Percentiles rank a stretch among this genome's conserved stretches.
These are phyloP conservation scores for Diaporthe humulicola DNA, from an alignment of 2,329 filamentous ascomycete species.

Conservation along the genomic window DNA sequence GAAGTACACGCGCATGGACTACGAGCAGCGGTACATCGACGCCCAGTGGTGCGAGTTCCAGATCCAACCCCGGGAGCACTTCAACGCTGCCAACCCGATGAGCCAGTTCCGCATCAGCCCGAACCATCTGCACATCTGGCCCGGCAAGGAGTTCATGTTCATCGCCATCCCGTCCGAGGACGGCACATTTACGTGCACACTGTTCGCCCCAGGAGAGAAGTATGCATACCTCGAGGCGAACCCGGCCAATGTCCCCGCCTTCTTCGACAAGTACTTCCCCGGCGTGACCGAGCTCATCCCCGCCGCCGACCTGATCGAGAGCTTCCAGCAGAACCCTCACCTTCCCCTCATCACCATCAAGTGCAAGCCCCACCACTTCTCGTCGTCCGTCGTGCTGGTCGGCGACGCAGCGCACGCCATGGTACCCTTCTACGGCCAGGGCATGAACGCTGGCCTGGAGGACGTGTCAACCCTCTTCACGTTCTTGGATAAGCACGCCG, in stretches of 20 bases:
- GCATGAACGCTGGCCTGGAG: constrained; percentile 96
- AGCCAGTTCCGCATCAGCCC: constrained; percentile 83
- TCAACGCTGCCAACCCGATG: constrained; percentile 47
- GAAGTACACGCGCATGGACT: constrained; percentile 93
- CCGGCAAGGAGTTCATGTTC: constrained; percentile 95
- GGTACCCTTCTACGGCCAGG: constrained; percentile 98
- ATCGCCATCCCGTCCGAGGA: constrained; percentile 92
- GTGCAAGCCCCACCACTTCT: constrained; percentile 88
- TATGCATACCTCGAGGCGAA: constrained; percentile 77
- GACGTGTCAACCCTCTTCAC: constrained; percentile 92
- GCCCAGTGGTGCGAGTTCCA: constrained; percentile 97
- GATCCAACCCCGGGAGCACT: constrained; percentile 68
- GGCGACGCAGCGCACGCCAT: constrained; percentile 98
- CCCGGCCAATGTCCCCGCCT: constrained; percentile 71
- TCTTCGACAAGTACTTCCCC: constrained; percentile 88
- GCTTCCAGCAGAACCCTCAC: constrained; percentile 87
- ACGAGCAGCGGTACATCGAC: constrained; percentile 94
- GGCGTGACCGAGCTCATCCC: constrained; percentile 83
- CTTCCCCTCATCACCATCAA: constrained; percentile 95
- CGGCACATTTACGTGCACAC: constrained; percentile 93
- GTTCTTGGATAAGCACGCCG: constrained; percentile 78
- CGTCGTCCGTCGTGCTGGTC: constrained; percentile 82
- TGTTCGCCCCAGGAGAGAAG: constrained; percentile 83
- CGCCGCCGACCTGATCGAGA: constrained; percentile 74
- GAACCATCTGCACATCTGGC: constrained; percentile 98